Base-by-base conservation (phyloP, 2,329 filamentous ascomycete genomes). In the Trichoderma sp. region DNA sequence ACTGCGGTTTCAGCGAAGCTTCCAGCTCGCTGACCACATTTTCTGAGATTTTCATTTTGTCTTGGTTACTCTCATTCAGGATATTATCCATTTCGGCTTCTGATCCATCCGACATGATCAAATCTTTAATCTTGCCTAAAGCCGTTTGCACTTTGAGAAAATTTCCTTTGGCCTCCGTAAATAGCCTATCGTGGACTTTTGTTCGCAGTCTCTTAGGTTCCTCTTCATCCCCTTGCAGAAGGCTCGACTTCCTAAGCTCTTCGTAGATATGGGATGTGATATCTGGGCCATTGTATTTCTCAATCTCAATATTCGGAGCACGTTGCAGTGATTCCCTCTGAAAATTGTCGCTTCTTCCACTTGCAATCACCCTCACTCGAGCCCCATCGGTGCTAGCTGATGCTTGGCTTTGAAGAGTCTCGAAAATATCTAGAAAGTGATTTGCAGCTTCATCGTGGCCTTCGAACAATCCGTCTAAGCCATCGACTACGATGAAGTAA, bases 71-170 rank as follows among this genome's bases (percentile, higher is more conserved):
- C 16, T 57, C 53, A 29, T 57, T 57, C 53, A 57, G 19, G 16
- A 57, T 57, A 5, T 57, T 13, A 33, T 57, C 53, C 53, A 57
- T 57, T 57, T 57, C 53, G 11, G 53, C 59, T 19, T 62, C 59
- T 14, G 59, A 62, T 33, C 59, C 59, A 52, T 52, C 59, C 5
- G 59, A 62, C 59, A 49, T 62, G 59, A 62, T 62, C 43, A 62
- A 31, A 1, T 62, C 59, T 52, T 62, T 62, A 13, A 62, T 62
- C 59, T 62, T 62, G 27, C 49, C 59, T 21, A 62, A 14, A 35
- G 59, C 59, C 35, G 59, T 52, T 31, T 62, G 59, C 19, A 52
- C 59, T 21, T 52, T 62, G 19, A 62, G 59, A n/a, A 62, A 62
- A 4, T 62, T 62, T n/a, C 59, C 59, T n/a, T 62, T 62, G 40